phyloP scores from a whole-genome alignment of 805 yeast genomes.

The Clavispora fructus region DNA sequence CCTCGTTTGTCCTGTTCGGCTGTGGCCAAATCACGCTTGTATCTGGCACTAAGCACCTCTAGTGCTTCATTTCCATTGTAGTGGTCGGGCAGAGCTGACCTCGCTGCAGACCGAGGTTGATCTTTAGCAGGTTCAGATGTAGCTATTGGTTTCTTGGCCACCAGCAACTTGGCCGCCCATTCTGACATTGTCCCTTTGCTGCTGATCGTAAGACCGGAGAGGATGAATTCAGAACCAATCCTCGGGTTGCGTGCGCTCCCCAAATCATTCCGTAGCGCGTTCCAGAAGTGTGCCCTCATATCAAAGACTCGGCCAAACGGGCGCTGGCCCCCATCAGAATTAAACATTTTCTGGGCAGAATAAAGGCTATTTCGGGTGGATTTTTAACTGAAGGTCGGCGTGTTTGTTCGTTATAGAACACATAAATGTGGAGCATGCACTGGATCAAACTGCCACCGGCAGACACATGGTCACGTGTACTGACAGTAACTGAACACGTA shows the following conservation, averaged over 20 bases:
- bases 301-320: too few relatives aligned
- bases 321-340: too few relatives aligned
- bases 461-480: background rate
- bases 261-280: background rate
- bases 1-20: constrained; percentile 19
- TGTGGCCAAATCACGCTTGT: constrained; percentile 12
- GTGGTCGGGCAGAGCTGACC: constrained; percentile 1
- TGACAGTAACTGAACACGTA: background rate
- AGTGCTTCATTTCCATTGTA: constrained; percentile 19
- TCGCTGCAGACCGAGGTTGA: background rate
- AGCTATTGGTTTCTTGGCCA: background rate
- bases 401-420: too few relatives aligned
- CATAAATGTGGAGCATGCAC: too few relatives aligned
- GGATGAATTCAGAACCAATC: background rate
- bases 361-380: too few relatives aligned
- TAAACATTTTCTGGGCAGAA: too few relatives aligned
- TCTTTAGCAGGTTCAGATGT: background rate
- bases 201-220: background rate
- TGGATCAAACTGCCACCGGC: background rate
- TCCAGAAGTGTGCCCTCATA: background rate
- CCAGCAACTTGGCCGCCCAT: constrained; percentile 11
- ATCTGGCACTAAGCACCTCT: constrained; percentile 15
- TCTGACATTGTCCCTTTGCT: constrained; percentile 7
- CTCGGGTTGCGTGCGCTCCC: background rate
- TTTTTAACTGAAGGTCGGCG: too few relatives aligned